Conservation (phyloP, 495 filamentous ascomycete species). For the Glonium stellatum region DNA sequence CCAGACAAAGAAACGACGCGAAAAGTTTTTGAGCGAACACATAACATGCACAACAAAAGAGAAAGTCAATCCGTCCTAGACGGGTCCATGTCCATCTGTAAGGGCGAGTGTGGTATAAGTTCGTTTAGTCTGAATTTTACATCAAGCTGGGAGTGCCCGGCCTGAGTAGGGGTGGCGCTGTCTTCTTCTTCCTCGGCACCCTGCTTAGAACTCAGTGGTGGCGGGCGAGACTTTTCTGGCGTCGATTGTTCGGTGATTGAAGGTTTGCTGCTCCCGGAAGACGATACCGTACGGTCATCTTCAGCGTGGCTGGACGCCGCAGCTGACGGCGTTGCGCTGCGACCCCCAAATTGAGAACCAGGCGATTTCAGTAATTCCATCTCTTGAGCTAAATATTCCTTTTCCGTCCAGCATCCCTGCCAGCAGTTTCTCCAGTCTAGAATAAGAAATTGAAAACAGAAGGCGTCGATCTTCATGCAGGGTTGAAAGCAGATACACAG, state of each 20-base stretch:
- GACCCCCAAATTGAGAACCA: neutral
- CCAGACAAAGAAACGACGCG: neutral
- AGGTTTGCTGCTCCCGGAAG: slow-evolving; percentile 23
- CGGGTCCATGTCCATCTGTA: neutral
- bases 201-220: slow-evolving; percentile 11
- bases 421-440: slow-evolving; percentile 90
- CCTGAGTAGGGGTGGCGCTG: slow-evolving; percentile 27
- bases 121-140: neutral
- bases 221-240: slow-evolving; percentile 5
- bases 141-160: slow-evolving; percentile 12
- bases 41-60: neutral
- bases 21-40: neutral
- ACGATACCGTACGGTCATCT: slow-evolving; percentile 22
- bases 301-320: neutral
- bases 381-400: slow-evolving; percentile 67
- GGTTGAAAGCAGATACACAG: slow-evolving; percentile 93
- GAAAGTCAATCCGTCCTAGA: neutral
- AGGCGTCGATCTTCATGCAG: slow-evolving; percentile 83
- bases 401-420: slow-evolving; percentile 92
- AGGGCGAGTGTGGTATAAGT: neutral
- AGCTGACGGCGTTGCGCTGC: neutral
- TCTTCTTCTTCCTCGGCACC: slow-evolving; percentile 24
- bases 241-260: slow-evolving; percentile 19
- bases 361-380: slow-evolving; percentile 1
- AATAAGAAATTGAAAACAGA: slow-evolving; percentile 86